Conservation (phyloP, 768 basidiomycete genomes). For the Multifurca ochricompacta region DNA sequence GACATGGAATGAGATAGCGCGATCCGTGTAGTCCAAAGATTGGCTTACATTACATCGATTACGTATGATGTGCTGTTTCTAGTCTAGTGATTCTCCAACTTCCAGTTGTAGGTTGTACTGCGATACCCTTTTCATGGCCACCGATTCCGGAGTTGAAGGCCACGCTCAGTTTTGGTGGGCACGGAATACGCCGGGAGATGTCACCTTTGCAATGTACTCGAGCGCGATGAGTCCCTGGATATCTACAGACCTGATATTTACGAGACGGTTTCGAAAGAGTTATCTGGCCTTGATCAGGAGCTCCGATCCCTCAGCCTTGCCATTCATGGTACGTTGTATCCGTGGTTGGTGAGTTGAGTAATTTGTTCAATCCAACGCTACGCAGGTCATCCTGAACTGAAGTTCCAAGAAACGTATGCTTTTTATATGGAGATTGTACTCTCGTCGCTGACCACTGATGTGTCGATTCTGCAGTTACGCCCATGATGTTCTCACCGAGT, state of each 20-base stretch:
- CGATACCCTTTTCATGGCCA: neutral
- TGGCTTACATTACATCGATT: neutral
- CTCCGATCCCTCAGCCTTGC: conserved; percentile 58
- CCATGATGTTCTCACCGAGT: conserved; percentile 60
- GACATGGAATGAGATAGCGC: conserved; percentile 13
- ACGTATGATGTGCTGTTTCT: neutral
- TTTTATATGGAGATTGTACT: neutral
- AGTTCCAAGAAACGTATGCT: conserved; percentile 56
- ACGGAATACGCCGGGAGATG: neutral
- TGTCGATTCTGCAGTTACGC: conserved; percentile 41
- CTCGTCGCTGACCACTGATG: neutral
- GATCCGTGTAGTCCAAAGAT: neutral
- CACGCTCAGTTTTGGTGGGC: conserved; percentile 17
- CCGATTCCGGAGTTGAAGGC: neutral
- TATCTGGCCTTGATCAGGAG: conserved; percentile 46
- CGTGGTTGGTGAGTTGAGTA: neutral
- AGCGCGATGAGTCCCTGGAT: conserved; percentile 4
- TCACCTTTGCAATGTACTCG: conserved; percentile 13
- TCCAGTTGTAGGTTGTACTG: neutral
- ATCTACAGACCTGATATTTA: conserved; percentile 19
- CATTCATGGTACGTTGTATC: conserved; percentile 49
- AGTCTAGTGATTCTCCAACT: too few species aligned
- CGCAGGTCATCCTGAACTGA: conserved; percentile 62
- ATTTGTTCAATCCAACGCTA: neutral
- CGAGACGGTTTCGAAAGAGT: conserved; percentile 34